Percentiles rank a stretch among this genome's conserved stretches.
These are phyloP conservation scores for Fusarium annulatum DNA, from an alignment of 2,329 filamentous ascomycete genomes.

Conservation along the genomic window DNA sequence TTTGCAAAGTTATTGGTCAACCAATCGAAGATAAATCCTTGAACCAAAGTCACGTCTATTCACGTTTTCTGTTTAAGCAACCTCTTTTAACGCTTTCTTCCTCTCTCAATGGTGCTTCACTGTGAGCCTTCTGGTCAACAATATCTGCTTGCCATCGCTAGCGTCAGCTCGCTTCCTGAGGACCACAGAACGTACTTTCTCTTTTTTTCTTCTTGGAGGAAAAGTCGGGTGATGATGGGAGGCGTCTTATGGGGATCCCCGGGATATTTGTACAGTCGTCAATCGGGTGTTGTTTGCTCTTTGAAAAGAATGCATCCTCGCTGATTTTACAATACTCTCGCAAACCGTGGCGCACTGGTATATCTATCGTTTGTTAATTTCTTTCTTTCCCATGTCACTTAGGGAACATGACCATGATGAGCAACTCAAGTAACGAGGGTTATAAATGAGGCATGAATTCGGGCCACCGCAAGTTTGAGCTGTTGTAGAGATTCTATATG, in stretches of 20 bases:
- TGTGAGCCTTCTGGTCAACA: slow-evolving; percentile 46
- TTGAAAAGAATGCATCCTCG: slow-evolving; percentile 47
- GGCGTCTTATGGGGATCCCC: slow-evolving; percentile 46
- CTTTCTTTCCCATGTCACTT: slow-evolving; percentile 19
- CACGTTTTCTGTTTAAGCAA: slow-evolving; percentile 43
- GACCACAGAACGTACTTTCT: slow-evolving; percentile 44
- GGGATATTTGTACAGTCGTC: slow-evolving; percentile 47
- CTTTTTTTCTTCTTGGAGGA: slow-evolving; percentile 46
- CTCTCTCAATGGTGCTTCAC: slow-evolving; percentile 45
- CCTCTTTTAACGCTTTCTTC: slow-evolving; percentile 39
- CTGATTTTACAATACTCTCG: slow-evolving; percentile 40
- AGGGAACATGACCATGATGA: slow-evolving; percentile 36
- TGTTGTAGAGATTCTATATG: slow-evolving; percentile 28
- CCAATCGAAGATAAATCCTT: slow-evolving; percentile 65
- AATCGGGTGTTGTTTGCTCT: slow-evolving; percentile 44
- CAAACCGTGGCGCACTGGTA: slow-evolving; percentile 37
- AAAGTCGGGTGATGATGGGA: slow-evolving; percentile 47
- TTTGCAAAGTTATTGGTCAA: slow-evolving; percentile 65
- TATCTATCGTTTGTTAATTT: slow-evolving; percentile 29
- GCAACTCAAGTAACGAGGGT: slow-evolving; percentile 33
- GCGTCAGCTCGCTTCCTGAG: slow-evolving; percentile 39
- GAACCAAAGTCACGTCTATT: slow-evolving; percentile 49
- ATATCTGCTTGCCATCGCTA: slow-evolving; percentile 36
- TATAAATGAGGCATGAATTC: slow-evolving; percentile 33
- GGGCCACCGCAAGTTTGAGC: slow-evolving; percentile 18